Conservation (phyloP, 129 eudicot species). For the Centella asiatica region DNA sequence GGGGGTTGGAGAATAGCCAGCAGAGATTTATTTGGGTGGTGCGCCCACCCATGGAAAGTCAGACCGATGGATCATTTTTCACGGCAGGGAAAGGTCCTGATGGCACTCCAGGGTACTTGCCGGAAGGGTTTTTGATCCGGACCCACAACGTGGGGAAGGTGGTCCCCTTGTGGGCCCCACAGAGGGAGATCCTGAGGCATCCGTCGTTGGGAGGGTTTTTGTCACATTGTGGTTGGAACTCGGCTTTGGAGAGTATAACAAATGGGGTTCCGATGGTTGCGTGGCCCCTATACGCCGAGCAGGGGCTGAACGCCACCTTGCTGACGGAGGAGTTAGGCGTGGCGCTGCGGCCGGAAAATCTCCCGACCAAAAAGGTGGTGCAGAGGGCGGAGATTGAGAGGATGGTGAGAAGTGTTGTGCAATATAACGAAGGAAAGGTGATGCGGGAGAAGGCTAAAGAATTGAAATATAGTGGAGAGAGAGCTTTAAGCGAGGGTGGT, state of each 20-base stretch:
- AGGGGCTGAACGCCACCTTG: conserved; percentile 40
- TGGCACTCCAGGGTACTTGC: conserved; percentile 24
- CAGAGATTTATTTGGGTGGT: conserved; percentile 48
- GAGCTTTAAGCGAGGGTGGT: conserved; percentile 27
- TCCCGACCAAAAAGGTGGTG: conserved; percentile 40
- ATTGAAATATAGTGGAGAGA: conserved; percentile 23
- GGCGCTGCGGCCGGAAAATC: conserved; percentile 33
- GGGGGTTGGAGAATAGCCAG: conserved; percentile 36
- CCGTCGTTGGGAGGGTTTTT: conserved; percentile 43
- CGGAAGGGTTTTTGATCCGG: conserved; percentile 34
- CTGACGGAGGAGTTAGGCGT: conserved; percentile 42
- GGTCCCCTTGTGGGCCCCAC: conserved; percentile 47
- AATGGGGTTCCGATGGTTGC: conserved; percentile 54
- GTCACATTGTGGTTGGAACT: conserved; percentile 69
- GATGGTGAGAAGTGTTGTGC: conserved; percentile 38
- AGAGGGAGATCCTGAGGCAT: conserved; percentile 39
- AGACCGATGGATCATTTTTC: conserved; percentile 25
- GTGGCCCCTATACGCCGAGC: conserved; percentile 68
- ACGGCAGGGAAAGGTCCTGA: not conserved
- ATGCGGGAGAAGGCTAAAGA: conserved; percentile 26
- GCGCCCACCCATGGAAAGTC: conserved; percentile 24
- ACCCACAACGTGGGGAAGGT: conserved; percentile 28
- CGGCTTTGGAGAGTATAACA: conserved; percentile 38
- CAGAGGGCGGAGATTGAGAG: conserved; percentile 47
- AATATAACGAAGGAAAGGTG: conserved; percentile 22